These are phyloP conservation scores for Spergularia marina DNA, from an alignment of 148 eudicot genomes.

Conservation along the genomic window DNA sequence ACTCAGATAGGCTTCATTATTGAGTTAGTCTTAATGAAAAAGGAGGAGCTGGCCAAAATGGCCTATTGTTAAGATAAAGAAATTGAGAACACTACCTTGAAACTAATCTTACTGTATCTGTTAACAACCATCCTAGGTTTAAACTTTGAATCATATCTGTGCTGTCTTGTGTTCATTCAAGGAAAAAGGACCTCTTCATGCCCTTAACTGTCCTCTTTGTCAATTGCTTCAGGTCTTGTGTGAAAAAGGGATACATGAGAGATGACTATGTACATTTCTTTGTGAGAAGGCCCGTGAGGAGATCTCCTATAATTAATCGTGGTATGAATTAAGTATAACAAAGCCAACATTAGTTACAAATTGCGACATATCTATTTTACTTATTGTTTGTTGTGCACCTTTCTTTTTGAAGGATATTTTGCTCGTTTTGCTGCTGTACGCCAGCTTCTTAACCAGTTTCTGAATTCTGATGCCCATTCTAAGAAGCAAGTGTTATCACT, in stretches of 20 bases:
- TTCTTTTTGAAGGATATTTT: constrained; percentile 64
- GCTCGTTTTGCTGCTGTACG: constrained; percentile 91
- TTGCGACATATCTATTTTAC: background rate
- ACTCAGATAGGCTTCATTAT: background rate
- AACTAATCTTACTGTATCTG: background rate
- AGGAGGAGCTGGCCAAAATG: background rate
- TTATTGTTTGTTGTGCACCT: constrained; percentile 1
- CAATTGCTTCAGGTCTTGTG: constrained; percentile 67
- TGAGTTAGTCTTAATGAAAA: background rate
- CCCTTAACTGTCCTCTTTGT: background rate
- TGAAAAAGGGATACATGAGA: constrained; percentile 93
- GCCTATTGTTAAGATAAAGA: background rate
- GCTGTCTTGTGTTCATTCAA: background rate
- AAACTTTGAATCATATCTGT: background rate
- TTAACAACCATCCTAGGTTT: background rate
- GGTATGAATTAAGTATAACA: constrained; percentile 45
- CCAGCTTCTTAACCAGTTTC: constrained; percentile 79
- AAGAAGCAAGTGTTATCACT: constrained; percentile 94
- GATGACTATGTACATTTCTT: constrained; percentile 87
- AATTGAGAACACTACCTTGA: background rate
- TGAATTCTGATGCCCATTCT: constrained; percentile 43
- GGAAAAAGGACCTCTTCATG: background rate
- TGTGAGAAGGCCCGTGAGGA: constrained; percentile 84
- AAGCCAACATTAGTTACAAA: background rate
- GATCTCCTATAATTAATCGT: constrained; percentile 98